Base-by-base conservation (phyloP, 176 grass and related monocot genomes). In the Bothriochloa decipiens region DNA sequence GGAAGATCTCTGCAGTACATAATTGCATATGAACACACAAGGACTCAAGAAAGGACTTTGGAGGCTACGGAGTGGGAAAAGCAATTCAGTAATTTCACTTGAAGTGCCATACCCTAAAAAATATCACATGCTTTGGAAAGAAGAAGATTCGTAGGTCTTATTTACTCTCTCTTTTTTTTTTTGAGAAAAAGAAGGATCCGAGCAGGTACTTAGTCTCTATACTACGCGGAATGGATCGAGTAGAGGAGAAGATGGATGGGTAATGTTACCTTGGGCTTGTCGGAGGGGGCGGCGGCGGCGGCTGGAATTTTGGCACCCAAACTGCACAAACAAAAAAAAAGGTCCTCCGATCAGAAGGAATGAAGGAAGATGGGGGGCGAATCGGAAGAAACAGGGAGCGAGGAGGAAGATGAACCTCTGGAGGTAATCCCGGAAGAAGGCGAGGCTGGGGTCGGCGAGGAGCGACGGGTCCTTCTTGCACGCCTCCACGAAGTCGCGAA, bases 341-440 rank as follows among this genome's bases (percentile, higher is more conserved):
- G 14, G 1, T 4, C 7, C 33, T 70, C 49, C 20, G 66, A 72
- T 71, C 15, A 42, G 8, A 42, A 42, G 8, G 40, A 42, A 42
- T 2, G 40, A 82, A 27, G 32, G 18, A 35, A 35, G 20, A 35
- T 4, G 2, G 13, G 27, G 7, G 6, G 32, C 28, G 20, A 58
- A 74, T 74, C 43, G 7, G 40, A 25, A 13, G 52, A 77, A 6
- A 33, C 5, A 42, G 8, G 7, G 7, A 27, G 2, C 9, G 53
- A 32, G 14, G 45, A 29, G 14, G 5, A 61, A 36, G 33, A 3
- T 29, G 33, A 64, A 82, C 80, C 80, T 82, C 18, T 75, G 11
- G 81, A 98, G 89, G 82, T 92, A 95, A 68, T 98, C 93, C 41
- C 96, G 85, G 89, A 98, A 98, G 93, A 98, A 98, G 89, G 91